Conservation (phyloP, 495 filamentous ascomycete species). For the Hyaloscypha hepaticicola region DNA sequence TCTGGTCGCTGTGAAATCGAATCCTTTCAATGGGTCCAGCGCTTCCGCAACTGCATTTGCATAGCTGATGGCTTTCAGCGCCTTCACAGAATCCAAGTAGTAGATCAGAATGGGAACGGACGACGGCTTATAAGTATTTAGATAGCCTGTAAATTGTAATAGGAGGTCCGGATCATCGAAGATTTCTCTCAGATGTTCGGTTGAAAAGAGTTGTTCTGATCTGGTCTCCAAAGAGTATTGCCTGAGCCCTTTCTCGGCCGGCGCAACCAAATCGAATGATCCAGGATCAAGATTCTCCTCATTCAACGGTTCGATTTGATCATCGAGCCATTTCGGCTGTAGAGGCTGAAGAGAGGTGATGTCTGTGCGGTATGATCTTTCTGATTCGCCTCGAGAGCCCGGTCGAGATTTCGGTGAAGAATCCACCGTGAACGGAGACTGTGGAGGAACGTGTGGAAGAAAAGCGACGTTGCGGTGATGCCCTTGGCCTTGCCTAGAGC, state of each 20-base stretch:
- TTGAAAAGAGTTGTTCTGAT: slow-evolving; percentile 63
- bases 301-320: slow-evolving; percentile 47
- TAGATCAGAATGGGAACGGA: slow-evolving; percentile 67
- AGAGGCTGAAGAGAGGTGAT: slow-evolving; percentile 39
- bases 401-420: slow-evolving; percentile 15
- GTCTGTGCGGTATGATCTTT: slow-evolving; percentile 26
- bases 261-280: slow-evolving; percentile 53
- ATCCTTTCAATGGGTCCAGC: slow-evolving; percentile 46
- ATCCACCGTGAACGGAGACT: not conserved
- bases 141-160: slow-evolving; percentile 61
- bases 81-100: slow-evolving; percentile 68
- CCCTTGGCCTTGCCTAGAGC: not conserved
- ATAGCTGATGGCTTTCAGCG: slow-evolving; percentile 68
- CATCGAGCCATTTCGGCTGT: slow-evolving; percentile 36
- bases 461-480: not conserved
- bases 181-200: slow-evolving; percentile 61
- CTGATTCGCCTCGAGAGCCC: slow-evolving; percentile 8
- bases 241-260: slow-evolving; percentile 27
- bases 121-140: slow-evolving; percentile 58
- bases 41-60: slow-evolving; percentile 61
- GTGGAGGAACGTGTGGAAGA: no score
- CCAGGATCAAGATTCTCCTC: slow-evolving; percentile 50
- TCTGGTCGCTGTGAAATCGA: slow-evolving; percentile 44
- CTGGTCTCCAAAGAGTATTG: slow-evolving; percentile 56
- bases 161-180: slow-evolving; percentile 63